phyloP scores from a whole-genome alignment of 208 protist species.

The Leishmania tropica region DNA sequence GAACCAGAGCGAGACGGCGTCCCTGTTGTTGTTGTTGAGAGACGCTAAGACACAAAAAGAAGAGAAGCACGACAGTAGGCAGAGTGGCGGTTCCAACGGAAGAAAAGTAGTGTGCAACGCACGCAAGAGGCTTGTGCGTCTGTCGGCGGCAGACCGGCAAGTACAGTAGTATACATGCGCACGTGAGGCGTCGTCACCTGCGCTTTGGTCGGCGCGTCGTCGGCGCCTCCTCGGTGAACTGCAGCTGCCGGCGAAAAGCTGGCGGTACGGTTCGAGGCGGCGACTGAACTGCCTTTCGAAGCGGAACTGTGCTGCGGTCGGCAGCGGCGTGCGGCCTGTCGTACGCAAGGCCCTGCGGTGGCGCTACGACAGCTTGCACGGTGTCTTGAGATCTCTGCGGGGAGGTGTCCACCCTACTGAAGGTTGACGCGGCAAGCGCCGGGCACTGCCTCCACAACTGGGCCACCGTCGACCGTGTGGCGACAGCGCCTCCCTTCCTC shows the following conservation, averaged over 20 bases:
- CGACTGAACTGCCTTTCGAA: not conserved
- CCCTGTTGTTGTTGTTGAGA: not conserved
- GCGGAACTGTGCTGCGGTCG: not conserved
- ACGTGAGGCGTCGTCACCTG: slow-evolving; percentile 19
- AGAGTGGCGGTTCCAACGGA: not conserved
- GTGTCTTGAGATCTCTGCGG: not conserved
- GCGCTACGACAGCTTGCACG: not conserved
- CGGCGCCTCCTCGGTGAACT: slow-evolving; percentile 22
- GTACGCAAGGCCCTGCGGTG: not conserved
- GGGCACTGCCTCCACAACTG: slow-evolving; percentile 6
- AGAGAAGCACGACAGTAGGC: not conserved
- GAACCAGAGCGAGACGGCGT: too few relatives aligned
- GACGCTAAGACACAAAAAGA: not conserved
- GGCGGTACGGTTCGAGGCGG: slow-evolving; percentile 23
- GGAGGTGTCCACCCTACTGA: not conserved
- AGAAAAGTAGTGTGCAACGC: not conserved
- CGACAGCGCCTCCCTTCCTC: not conserved
- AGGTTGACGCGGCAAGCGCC: slow-evolving; percentile 8
- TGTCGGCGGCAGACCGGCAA: not conserved
- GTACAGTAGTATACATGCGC: slow-evolving; percentile 13
- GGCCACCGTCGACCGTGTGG: not conserved
- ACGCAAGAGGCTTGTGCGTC: not conserved
- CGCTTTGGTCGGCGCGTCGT: slow-evolving; percentile 46
- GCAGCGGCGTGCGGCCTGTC: not conserved
- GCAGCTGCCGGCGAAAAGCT: slow-evolving; percentile 36